Percentiles rank a stretch among this genome's conserved stretches.
These are phyloP conservation scores for Bolboschoenoplectus hybrid DNA, from an alignment of 202 grass and related monocot species.

Conservation along the genomic window DNA sequence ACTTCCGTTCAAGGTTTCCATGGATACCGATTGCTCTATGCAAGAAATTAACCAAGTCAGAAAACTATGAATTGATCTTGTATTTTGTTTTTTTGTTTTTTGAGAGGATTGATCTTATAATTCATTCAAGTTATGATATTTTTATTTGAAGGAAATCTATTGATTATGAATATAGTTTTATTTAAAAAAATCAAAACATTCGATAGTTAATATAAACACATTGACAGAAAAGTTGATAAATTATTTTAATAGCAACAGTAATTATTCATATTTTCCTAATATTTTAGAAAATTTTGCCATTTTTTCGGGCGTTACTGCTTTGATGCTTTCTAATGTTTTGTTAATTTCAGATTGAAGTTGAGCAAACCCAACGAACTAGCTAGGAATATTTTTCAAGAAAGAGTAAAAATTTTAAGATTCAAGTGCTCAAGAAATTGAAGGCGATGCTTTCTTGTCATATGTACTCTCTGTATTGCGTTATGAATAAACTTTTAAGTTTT, in stretches of 20 bases:
- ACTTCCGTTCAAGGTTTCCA: constrained; percentile 23
- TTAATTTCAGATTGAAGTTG: constrained; percentile 20
- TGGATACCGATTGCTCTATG: constrained; percentile 13
- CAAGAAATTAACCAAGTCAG: not conserved
- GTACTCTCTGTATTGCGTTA: not conserved
- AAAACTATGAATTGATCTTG: not conserved
- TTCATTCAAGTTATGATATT: not conserved
- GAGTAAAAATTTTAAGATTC: not conserved
- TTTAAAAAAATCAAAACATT: too few species aligned
- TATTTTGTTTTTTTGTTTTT: not conserved
- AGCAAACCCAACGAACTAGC: not conserved
- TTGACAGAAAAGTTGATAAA: too few species aligned
- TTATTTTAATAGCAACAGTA: too few species aligned
- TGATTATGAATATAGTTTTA: not conserved
- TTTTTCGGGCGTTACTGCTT: too few species aligned
- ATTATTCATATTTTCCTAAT: not conserved
- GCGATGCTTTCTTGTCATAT: not conserved
- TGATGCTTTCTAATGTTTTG: not conserved
- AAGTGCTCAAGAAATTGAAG: not conserved
- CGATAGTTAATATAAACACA: too few species aligned
- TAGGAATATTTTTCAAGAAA: not conserved
- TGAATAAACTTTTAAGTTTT: not conserved
- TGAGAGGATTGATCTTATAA: too few species aligned
- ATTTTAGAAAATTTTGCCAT: not conserved
- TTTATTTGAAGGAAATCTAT: not conserved